phyloP scores from a whole-genome alignment of 805 yeast genomes.

The Pichia deserticola region DNA sequence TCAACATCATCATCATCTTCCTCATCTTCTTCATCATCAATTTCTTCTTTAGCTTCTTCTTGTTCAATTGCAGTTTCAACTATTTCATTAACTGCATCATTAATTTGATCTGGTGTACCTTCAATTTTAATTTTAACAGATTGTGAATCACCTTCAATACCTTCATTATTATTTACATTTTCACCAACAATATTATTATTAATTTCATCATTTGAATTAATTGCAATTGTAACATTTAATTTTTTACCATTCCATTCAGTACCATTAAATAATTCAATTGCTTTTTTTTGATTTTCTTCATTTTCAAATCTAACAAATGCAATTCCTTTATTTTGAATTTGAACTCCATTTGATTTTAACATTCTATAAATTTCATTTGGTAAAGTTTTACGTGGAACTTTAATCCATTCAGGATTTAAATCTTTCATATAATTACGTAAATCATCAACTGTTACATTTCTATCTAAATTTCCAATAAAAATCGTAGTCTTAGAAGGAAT shows the following conservation, averaged over 20 bases:
- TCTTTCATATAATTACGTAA: conserved; percentile 40
- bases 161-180: conserved; percentile 1
- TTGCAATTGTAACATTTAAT: conserved; percentile 64
- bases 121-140: conserved; percentile 3
- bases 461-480: conserved; percentile 55
- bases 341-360: conserved; percentile 38
- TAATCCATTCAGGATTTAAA: conserved; percentile 49
- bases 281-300: conserved; percentile 40
- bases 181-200: conserved; percentile 2
- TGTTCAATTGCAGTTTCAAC: conserved; percentile 1
- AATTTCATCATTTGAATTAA: conserved; percentile 39
- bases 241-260: conserved; percentile 56
- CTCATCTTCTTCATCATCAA: conserved; percentile 2
- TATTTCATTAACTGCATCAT: background rate
- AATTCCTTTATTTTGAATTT: conserved; percentile 52
- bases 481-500: conserved; percentile 50
- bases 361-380: conserved; percentile 37
- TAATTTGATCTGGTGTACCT: background rate
- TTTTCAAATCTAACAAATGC: conserved; percentile 51
- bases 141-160: background rate
- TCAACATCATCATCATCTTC: conserved; percentile 9
- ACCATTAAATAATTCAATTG: conserved; percentile 60
- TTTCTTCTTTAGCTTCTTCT: conserved; percentile 4
- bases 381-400: conserved; percentile 47
- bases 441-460: conserved; percentile 38